Evolutionary conservation across 1,284 basidiomycete genomes (phyloP).

Genomic region (Trametes hirsuta): DNA sequence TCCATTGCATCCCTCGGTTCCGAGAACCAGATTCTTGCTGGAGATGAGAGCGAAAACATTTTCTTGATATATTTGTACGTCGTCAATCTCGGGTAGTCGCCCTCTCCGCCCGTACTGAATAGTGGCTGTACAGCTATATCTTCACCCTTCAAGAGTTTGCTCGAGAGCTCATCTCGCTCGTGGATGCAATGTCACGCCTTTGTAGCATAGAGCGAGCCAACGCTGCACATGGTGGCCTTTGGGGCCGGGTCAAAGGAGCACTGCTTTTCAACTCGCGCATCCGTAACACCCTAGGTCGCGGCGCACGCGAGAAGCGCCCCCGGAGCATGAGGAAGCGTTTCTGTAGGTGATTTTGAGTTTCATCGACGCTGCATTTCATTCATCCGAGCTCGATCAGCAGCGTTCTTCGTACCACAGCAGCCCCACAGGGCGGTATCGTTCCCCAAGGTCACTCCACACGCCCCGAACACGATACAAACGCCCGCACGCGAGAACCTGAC

Average conservation of each 20-base stretch:
- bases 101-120: background rate
- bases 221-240: constrained; percentile 44
- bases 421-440: constrained; percentile 71
- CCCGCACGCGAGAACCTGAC: constrained; percentile 65
- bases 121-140: constrained; percentile 67
- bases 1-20: constrained; percentile 39
- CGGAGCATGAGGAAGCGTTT: constrained; percentile 27
- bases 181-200: constrained; percentile 81
- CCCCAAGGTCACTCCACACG: constrained; percentile 82
- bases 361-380: too few relatives aligned
- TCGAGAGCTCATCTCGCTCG: constrained; percentile 76
- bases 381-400: constrained; percentile 43
- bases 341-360: constrained; percentile 25
- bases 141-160: constrained; percentile 94
- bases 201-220: constrained; percentile 62
- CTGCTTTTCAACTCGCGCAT: background rate
- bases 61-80: constrained; percentile 91
- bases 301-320: background rate
- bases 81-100: background rate
- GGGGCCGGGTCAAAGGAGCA: constrained; percentile 38
- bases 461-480: constrained; percentile 83
- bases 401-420: constrained; percentile 61
- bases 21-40: constrained; percentile 44
- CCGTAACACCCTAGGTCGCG: constrained; percentile 1
- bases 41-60: constrained; percentile 64